Evolutionary conservation across 2,329 filamentous ascomycete genomes (phyloP).

Genomic region (Aspergillus ochraceoroseus): DNA sequence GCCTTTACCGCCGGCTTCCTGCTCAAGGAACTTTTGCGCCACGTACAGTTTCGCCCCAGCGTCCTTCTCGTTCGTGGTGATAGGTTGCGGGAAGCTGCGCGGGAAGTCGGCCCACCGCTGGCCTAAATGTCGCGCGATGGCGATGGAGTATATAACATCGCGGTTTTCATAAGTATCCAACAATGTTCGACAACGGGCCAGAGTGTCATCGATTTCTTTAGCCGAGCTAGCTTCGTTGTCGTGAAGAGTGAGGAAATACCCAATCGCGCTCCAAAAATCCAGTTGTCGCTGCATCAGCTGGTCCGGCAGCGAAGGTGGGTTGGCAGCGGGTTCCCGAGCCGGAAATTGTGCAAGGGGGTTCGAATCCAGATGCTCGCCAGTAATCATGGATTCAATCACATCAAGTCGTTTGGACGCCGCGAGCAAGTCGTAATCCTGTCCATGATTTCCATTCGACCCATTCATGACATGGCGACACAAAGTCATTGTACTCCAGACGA

Average conservation of each 20-base stretch:
- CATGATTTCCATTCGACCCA: constrained; percentile 34
- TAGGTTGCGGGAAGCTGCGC: constrained; percentile 51
- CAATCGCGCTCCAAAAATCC: constrained; percentile 78
- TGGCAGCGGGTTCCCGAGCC: constrained; percentile 39
- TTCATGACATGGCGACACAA: constrained; percentile 47
- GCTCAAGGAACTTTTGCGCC: constrained; percentile 64
- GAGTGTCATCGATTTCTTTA: constrained; percentile 60
- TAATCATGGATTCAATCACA: constrained; percentile 71
- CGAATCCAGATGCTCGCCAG: constrained; percentile 60
- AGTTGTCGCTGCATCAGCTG: constrained; percentile 59
- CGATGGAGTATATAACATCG: constrained; percentile 85
- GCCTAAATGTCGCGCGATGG: constrained; percentile 69
- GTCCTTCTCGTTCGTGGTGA: constrained; percentile 62
- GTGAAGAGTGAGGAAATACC: constrained; percentile 63
- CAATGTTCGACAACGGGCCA: constrained; percentile 62
- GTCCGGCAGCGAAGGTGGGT: constrained; percentile 41
- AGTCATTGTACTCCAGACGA: constrained; percentile 57
- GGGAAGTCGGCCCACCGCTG: constrained; percentile 59
- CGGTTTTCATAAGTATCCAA: constrained; percentile 79
- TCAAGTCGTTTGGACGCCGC: constrained; percentile 66
- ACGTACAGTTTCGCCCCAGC: constrained; percentile 63
- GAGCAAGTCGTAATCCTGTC: constrained; percentile 53
- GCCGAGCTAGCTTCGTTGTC: constrained; percentile 52
- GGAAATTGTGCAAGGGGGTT: constrained; percentile 44
- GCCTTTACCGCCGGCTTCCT: constrained; percentile 62